phyloP scores from a whole-genome alignment of 257 asterid species.

The Anisodus tanguticus region DNA sequence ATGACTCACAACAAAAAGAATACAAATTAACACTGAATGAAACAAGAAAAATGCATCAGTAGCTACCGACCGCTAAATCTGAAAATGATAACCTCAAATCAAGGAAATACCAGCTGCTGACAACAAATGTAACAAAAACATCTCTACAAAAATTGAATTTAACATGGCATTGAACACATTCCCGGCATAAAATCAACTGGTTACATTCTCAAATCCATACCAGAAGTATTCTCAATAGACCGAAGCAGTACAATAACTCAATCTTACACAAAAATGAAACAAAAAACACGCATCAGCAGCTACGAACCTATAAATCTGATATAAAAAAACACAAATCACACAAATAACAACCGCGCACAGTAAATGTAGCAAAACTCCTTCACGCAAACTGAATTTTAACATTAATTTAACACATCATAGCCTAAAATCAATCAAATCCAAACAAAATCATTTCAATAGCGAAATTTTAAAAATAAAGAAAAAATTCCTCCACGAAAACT shows the following conservation, averaged over 20 bases:
- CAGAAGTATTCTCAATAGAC: not conserved
- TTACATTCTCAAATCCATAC: constrained; percentile 27
- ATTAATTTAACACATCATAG: too few relatives aligned
- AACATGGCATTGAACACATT: not conserved
- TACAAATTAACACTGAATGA: not conserved
- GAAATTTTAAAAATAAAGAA: not conserved
- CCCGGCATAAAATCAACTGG: not conserved
- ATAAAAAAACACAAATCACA: constrained; percentile 23
- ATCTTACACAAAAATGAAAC: constrained; percentile 2
- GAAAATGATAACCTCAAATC: constrained; percentile 5
- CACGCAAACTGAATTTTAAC: not conserved
- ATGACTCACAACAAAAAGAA: constrained; percentile 35
- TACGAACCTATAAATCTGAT: not conserved
- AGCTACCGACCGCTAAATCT: not conserved
- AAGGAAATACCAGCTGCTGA: not conserved
- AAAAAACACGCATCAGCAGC: not conserved
- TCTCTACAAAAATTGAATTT: not conserved
- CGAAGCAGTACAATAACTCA: constrained; percentile 31
- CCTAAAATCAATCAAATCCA: constrained; percentile 30
- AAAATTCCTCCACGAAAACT: not conserved
- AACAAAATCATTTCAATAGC: not conserved
- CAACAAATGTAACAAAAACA: not conserved
- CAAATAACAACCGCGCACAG: not conserved
- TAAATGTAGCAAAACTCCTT: not conserved
- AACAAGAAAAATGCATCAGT: not conserved